Evolutionary conservation across 495 filamentous ascomycete species (phyloP), one percentile per base, ranked within the genome.

Genomic region (Tuber aestivum): DNA sequence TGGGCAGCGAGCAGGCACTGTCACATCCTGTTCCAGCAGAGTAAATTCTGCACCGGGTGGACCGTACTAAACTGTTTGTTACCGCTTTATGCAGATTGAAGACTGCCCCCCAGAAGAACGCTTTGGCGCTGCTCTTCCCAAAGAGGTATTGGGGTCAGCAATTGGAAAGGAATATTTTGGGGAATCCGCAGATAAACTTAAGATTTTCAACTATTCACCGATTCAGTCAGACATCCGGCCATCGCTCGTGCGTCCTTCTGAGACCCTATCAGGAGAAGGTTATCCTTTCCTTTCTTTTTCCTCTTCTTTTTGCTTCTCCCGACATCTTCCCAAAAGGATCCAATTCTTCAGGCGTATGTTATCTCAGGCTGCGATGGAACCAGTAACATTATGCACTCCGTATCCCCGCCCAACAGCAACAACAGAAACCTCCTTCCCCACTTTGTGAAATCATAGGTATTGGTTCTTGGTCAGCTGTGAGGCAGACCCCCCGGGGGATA

Each of bases 221-320:
- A 65, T 65, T 35, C 27, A 65, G 27, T 27, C 50, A 61, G 50
- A 65, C 32, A 65, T 32, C 56, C 56, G 56, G 56, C 2, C 23
- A 27, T n/a, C 23, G 8, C 48, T 56, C 48, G 48, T 23, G 27
- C 48, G 48, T 56, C 23, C 48, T 65, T 65, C 56, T 32, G 56
- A 65, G 27, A 35, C 56, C 56, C 56, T 32, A 65, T 65, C 56
- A 65, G 27, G 27, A 65, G 32, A 65, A 35, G 56, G 27, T 35
- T 65, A 65, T 65, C 56, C n/a, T 32, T 65, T 56, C 48, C 27
- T 65, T 65, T 35, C 56, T 65, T 65, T 65, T 65, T 65, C 56
- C 32, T 65, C 50, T 56, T 65, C 56, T 6, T 32, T 65, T 65
- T 65, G 56, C 56, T 35, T 65, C 56, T 65, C 14, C 56, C 56